Evolutionary conservation across 352 stramenopile genomes (phyloP).

Genomic region (Blastocystis sp.): DNA sequence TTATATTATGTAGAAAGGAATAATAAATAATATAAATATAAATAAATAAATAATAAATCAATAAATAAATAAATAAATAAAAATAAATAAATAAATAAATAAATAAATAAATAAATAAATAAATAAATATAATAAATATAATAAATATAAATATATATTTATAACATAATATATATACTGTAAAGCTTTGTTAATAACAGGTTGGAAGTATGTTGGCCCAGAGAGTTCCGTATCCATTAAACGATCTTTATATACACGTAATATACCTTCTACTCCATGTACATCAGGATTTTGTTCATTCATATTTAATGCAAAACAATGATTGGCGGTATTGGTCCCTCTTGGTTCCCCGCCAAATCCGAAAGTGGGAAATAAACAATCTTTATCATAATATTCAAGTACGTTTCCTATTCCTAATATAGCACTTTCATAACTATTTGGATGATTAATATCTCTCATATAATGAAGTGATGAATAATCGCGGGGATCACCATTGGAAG

Average conservation of each 20-base stretch:
- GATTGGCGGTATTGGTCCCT: constrained; percentile 50
- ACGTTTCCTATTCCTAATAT: constrained; percentile 51
- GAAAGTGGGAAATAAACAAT: constrained; percentile 54
- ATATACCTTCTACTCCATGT: constrained; percentile 51
- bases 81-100: neutral
- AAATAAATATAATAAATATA: neutral
- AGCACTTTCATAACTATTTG: constrained; percentile 55
- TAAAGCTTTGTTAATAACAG: constrained; percentile 39
- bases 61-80: too few species aligned
- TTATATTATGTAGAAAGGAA: too few species aligned
- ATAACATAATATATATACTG: constrained; percentile 5
- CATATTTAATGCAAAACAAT: constrained; percentile 68
- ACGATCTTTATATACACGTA: constrained; percentile 48
- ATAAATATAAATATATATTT: neutral
- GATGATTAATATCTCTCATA: constrained; percentile 38
- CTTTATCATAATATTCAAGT: constrained; percentile 54
- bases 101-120: neutral
- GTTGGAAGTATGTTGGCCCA: constrained; percentile 46
- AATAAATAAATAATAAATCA: too few species aligned
- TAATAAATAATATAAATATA: neutral
- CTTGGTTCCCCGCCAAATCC: constrained; percentile 63
- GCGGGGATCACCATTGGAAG: constrained; percentile 50
- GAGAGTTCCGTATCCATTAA: constrained; percentile 41
- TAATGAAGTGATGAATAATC: constrained; percentile 45
- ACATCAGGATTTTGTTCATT: constrained; percentile 55